These are phyloP conservation scores for Cladosporium sp. DNA, from an alignment of 2,329 filamentous ascomycete species.

Conservation along the genomic window DNA sequence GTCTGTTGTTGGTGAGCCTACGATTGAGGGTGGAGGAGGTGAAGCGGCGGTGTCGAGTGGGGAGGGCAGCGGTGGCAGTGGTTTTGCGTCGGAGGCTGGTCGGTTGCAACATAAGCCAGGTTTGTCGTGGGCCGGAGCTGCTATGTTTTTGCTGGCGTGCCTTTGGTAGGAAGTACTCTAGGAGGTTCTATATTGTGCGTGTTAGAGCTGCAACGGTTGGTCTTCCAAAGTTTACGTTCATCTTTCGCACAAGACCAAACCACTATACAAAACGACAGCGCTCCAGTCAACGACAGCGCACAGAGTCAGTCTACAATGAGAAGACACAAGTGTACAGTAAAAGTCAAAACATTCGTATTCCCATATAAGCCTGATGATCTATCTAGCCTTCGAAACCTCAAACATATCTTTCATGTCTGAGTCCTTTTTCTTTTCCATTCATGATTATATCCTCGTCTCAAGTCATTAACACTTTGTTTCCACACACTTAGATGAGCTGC, in stretches of 20 bases:
- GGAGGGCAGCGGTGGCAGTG: background rate
- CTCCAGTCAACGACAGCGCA: background rate
- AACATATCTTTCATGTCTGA: slow-evolving; percentile 4
- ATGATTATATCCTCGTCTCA: slow-evolving; percentile 14
- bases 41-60: background rate
- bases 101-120: background rate
- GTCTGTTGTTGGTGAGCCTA: background rate
- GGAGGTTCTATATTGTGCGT: too few species aligned
- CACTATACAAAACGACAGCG: background rate
- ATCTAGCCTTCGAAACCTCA: slow-evolving; percentile 13
- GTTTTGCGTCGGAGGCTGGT: background rate
- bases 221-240: background rate
- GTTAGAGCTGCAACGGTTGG: background rate
- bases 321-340: background rate
- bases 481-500: slow-evolving; percentile 76
- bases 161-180: background rate
- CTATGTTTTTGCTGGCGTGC: background rate
- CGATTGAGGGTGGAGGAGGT: background rate
- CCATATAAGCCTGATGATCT: slow-evolving; percentile 17
- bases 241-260: background rate
- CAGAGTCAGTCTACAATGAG: background rate
- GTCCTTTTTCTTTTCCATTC: slow-evolving; percentile 11
- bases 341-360: slow-evolving; percentile 15
- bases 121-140: background rate
- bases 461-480: slow-evolving; percentile 13